Base-by-base conservation (phyloP, 805 yeast genomes). In the Candida hispaniensis region DNA sequence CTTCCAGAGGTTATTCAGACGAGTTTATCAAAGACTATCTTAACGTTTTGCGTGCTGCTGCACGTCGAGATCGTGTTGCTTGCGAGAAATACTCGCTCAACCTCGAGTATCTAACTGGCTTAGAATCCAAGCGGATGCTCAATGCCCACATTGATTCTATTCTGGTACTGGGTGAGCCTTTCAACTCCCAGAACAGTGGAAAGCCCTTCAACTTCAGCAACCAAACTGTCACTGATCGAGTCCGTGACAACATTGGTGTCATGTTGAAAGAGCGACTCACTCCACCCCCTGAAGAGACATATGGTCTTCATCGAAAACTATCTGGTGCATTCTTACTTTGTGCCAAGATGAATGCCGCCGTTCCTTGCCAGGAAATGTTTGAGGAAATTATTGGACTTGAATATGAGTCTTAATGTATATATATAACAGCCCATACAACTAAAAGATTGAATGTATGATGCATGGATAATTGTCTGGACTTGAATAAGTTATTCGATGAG, bases 231-330 rank as follows among this genome's bases (percentile, higher is more conserved):
- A 85, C 97, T 5, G 95, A 83, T 45, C 70, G 97, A 44, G 95
- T 91, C 14, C 71, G 94, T 45, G 77, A 72, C 3, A 85, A 86
- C 49, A 82, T 91, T 45, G 75, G 83, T 2, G 60, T 86, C 36
- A 91, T 91, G 98, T 66, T 91, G 42, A 71, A 76, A 42, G 94
- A 91, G 56, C 71, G 98, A 47, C 63, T 91, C 42, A 73, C 94
- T 3, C 96, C 98, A 3, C 98, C 98, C 9, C 98, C 98, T 2
- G 97, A 91, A 51, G 98, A 91, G 57, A 91, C 98, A 0, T 91
- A 91, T 55, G 79, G 94, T n/a, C 64, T 91, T 47, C 98, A 91
- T 59, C 68, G 98, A 49, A 91, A 91, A 52, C 73, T 91, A 51
- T 80, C 94, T 52, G 98, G 98, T 7, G 93, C 91, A 1, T 91